Base-by-base conservation (phyloP, 176 grass and related monocot genomes). In the Oryza officinalis region DNA sequence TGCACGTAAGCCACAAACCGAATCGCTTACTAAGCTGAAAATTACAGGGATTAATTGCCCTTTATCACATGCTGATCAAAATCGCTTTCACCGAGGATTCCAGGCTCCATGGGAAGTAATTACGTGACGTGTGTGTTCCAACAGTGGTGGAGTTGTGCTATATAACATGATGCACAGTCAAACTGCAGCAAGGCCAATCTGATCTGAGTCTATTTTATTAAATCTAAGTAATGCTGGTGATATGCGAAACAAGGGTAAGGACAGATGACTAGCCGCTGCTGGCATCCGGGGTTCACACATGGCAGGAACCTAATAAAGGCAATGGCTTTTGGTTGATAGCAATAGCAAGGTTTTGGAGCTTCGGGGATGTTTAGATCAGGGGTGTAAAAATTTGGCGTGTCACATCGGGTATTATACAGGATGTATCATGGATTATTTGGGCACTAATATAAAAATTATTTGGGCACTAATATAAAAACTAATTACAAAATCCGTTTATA, bases 241-340 rank as follows among this genome's bases (percentile, higher is more conserved):
- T 23, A 11, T 43, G 81, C 67, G n/a, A 18, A 72, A 65, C 54
- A 77, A 64, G 41, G 18, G 30, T 25, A 23, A 65, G 11, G 74
- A 78, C 86, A 25, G 23, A 82, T 37, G 8, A 20, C 54, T 4
- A 8, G 38, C 4, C 1, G 49, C 5, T 17, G 35, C 22, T 78
- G 77, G 17, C 65, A n/a, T 41, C 37, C 35, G 5, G 83, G 49
- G 79, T 12, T 25, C 76, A 81, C 87, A 81, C 71, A 59, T 71
- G 83, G 61, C 75, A 13, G 13, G 26, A 41, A 67, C 81, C 81
- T 80, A 84, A 49, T 80, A 81, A 85, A 85, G 77, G 40, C 0
- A 0, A 8, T 6, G 67, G 30, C 72, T 86, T 86, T 85, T 38
- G 10, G 54, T 31, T 35, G 83, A 86, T 32, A 57, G 71, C 87